Conservation (phyloP, 352 stramenopile species). For the Aphanomyces stellatus region DNA sequence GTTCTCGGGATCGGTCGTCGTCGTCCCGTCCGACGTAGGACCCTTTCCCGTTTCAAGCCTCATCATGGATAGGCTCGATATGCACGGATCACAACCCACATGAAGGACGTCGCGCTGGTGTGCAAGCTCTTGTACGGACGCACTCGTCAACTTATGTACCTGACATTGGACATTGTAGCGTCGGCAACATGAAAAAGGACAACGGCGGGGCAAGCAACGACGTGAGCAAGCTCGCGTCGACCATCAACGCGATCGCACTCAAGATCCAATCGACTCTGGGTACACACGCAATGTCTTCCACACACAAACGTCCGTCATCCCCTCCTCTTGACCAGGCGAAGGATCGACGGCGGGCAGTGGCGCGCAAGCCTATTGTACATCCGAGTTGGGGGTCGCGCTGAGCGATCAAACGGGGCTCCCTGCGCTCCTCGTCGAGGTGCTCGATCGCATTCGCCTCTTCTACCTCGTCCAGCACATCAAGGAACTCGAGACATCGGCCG, state of each 20-base stretch:
- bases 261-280: not conserved
- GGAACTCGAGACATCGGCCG: slow-evolving; percentile 11
- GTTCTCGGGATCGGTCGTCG: not conserved
- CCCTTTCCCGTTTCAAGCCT: not conserved
- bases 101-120: slow-evolving; percentile 3
- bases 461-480: slow-evolving; percentile 40
- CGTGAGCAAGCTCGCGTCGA: not conserved
- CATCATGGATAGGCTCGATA: slow-evolving; percentile 7
- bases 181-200: not conserved
- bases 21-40: not conserved
- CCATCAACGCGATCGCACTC: not conserved
- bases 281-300: too few species aligned
- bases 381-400: slow-evolving; percentile 28
- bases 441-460: slow-evolving; percentile 41
- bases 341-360: slow-evolving; percentile 25
- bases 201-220: not conserved
- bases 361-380: slow-evolving; percentile 47
- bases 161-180: too few species aligned
- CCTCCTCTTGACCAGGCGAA: too few species aligned
- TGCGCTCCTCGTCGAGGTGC: slow-evolving; percentile 55
- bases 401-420: slow-evolving; percentile 65
- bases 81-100: not conserved
- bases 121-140: slow-evolving; percentile 14
- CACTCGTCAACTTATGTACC: too few species aligned
- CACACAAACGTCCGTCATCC: too few species aligned